Evolutionary conservation across 352 stramenopile species (phyloP).

Genomic region (Globisporangium uncinulatum): DNA sequence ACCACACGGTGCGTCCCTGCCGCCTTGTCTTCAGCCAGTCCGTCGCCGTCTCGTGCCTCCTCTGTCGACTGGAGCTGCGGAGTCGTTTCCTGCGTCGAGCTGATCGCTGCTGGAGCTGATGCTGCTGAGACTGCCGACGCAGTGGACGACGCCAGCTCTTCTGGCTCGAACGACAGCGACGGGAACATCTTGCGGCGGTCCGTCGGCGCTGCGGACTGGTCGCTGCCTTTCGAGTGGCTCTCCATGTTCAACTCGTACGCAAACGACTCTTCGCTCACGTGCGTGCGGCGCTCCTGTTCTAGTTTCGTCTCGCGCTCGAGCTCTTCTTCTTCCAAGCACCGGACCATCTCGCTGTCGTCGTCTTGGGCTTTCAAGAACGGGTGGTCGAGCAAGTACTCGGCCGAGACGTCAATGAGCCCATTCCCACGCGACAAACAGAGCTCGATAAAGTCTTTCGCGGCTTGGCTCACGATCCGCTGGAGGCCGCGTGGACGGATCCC

Average conservation of each 20-base stretch:
- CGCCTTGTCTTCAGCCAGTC: constrained; percentile 44
- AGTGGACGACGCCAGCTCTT: constrained; percentile 32
- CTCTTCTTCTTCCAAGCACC: constrained; percentile 66
- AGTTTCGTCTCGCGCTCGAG: constrained; percentile 44
- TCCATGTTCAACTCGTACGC: constrained; percentile 73
- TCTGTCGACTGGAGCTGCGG: too few species aligned
- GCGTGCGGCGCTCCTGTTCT: constrained; percentile 40
- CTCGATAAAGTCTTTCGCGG: constrained; percentile 79
- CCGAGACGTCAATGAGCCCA: constrained; percentile 73
- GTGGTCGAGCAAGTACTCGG: constrained; percentile 68
- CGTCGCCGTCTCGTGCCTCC: not conserved
- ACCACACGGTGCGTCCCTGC: constrained; percentile 36
- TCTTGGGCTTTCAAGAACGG: constrained; percentile 75
- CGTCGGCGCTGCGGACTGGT: constrained; percentile 15
- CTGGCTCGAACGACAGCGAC: constrained; percentile 49
- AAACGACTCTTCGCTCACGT: constrained; percentile 59
- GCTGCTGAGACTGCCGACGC: constrained; percentile 10
- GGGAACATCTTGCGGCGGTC: constrained; percentile 45
- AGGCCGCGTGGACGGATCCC: constrained; percentile 71
- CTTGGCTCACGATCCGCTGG: constrained; percentile 66
- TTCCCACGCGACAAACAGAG: constrained; percentile 78
- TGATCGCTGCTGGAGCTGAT: too few species aligned
- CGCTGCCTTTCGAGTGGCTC: constrained; percentile 46
- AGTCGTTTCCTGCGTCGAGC: too few species aligned
- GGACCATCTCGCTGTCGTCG: constrained; percentile 75